A percentile compares a stretch with the other conserved stretches of the same genome.
Evolutionary conservation across 345 rosid genomes (phyloP).

Genomic region (Schrenkiella parvula): DNA sequence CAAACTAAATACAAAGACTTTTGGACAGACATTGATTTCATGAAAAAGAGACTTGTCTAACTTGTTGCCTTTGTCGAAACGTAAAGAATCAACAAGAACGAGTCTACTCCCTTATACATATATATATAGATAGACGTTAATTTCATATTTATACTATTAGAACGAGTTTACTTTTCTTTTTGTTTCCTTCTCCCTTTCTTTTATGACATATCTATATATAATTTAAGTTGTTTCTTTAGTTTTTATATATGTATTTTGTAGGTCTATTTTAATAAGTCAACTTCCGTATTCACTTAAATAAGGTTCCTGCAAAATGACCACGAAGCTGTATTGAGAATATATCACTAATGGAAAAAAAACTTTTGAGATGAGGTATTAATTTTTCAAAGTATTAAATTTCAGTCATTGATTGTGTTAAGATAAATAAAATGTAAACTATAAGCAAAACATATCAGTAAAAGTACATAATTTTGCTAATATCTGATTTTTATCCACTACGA

Average conservation of each 20-base stretch:
- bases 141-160: not conserved
- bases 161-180: too few relatives aligned
- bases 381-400: not conserved
- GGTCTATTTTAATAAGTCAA: not conserved
- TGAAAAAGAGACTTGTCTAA: not conserved
- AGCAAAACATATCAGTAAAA: not conserved
- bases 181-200: not conserved
- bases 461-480: not conserved
- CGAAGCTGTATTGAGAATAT: not conserved
- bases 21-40: not conserved
- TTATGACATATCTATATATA: not conserved
- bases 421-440: not conserved
- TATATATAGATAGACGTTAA: not conserved
- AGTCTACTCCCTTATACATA: not conserved
- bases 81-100: constrained; percentile 13
- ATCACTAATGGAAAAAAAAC: not conserved
- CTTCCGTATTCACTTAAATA: constrained; percentile 7
- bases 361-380: not conserved
- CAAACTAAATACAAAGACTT: not conserved
- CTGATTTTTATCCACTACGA: not conserved
- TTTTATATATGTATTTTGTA: not conserved
- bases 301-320: constrained; percentile 24
- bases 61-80: constrained; percentile 19
- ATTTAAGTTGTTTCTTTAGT: not conserved
- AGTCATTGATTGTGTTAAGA: not conserved